Percentiles rank a stretch among this genome's conserved stretches.
Evolutionary conservation across 306 rosid species (phyloP).

Genomic region (Cyclanthera cordifolia): DNA sequence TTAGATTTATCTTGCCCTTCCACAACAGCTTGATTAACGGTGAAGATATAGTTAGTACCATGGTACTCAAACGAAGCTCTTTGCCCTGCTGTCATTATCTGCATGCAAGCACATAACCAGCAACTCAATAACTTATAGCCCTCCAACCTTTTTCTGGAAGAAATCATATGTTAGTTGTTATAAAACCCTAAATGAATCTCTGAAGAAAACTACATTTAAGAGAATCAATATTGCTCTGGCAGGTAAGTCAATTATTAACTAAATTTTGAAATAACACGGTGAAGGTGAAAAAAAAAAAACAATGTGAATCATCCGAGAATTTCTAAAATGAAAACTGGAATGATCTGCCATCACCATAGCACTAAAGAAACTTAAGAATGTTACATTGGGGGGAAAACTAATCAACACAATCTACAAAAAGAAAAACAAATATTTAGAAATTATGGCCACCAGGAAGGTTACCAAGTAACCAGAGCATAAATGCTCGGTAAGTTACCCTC

Average conservation of each 20-base stretch:
- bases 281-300: not conserved
- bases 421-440: not conserved
- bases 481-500: not conserved
- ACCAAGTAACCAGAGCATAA: constrained; percentile 8
- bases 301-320: not conserved
- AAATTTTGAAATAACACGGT: not conserved
- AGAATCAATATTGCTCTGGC: not conserved
- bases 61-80: constrained; percentile 70
- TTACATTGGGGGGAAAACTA: not conserved
- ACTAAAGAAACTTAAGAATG: not conserved
- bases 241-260: not conserved
- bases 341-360: not conserved
- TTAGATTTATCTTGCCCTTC: constrained; percentile 56
- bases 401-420: not conserved
- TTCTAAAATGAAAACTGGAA: not conserved
- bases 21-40: constrained; percentile 53
- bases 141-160: not conserved
- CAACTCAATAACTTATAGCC: not conserved
- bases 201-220: not conserved
- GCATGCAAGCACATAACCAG: constrained; percentile 17
- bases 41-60: constrained; percentile 66
- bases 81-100: constrained; percentile 91
- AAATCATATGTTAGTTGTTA: constrained; percentile 4
- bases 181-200: not conserved
- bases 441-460: not conserved